A percentile compares a stretch with the other conserved stretches of the same genome.
Evolutionary conservation across 1,139 yeast species (phyloP).

Genomic region (Yamadazyma pseudoaaseri): DNA sequence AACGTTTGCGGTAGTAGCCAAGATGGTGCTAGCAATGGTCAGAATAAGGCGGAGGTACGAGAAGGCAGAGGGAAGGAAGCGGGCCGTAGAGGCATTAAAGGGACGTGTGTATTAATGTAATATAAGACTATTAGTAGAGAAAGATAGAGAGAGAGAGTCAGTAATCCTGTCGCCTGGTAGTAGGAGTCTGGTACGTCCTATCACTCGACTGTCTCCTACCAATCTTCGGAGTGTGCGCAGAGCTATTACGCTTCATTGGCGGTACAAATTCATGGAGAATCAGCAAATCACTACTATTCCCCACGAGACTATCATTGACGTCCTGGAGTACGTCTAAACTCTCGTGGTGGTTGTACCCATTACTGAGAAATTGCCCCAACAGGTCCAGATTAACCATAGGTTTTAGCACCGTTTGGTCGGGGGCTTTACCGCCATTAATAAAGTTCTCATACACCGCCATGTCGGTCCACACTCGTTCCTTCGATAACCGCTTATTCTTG

Average conservation of each 20-base stretch:
- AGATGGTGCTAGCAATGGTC: slow-evolving; percentile 56
- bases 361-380: slow-evolving; percentile 36
- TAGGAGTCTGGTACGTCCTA: slow-evolving; percentile 42
- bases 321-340: slow-evolving; percentile 15
- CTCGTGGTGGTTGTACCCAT: slow-evolving; percentile 28
- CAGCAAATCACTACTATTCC: slow-evolving; percentile 26
- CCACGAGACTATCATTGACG: slow-evolving; percentile 30
- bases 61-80: slow-evolving; percentile 24
- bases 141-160: no score
- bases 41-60: slow-evolving; percentile 44
- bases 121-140: no score
- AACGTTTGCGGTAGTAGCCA: slow-evolving; percentile 40
- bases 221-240: slow-evolving; percentile 37
- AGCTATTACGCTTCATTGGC: slow-evolving; percentile 18
- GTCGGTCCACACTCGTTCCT: slow-evolving; percentile 39
- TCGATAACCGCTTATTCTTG: slow-evolving; percentile 31
- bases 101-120: no score
- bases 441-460: slow-evolving; percentile 27
- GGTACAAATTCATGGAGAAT: slow-evolving; percentile 34
- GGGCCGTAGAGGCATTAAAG: slow-evolving; percentile 22
- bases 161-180: slow-evolving; percentile 30
- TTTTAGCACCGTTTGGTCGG: slow-evolving; percentile 34
- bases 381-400: slow-evolving; percentile 17
- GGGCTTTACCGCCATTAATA: slow-evolving; percentile 19
- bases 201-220: slow-evolving; percentile 40